phyloP scores from a whole-genome alignment of 768 basidiomycete genomes.

The Leccinum imitatum region DNA sequence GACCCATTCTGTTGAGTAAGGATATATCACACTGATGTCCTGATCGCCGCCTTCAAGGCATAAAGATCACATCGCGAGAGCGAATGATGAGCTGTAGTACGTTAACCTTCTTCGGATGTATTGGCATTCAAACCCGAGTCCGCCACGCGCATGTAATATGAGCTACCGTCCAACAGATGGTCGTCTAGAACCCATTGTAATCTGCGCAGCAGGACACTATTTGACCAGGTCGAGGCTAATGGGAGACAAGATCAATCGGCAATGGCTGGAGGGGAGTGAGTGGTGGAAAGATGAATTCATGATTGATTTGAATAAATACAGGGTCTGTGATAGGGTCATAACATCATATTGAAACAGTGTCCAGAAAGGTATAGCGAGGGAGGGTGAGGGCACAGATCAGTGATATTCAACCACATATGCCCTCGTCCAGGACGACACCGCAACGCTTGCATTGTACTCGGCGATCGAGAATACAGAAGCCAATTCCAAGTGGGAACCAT shows the following conservation, averaged over 20 bases:
- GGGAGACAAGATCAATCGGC: background rate
- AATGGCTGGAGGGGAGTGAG: background rate
- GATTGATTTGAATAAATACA: conserved; percentile 17
- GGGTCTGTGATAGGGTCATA: background rate
- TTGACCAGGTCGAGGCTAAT: background rate
- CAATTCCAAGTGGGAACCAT: conserved; percentile 86
- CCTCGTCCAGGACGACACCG: conserved; percentile 38
- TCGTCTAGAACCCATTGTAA: too few relatives aligned
- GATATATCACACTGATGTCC: too few relatives aligned
- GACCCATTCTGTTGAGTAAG: too few relatives aligned
- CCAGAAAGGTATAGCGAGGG: background rate
- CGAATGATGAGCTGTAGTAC: background rate
- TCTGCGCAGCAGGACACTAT: too few relatives aligned
- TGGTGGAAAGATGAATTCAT: conserved; percentile 1
- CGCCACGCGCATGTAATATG: too few relatives aligned
- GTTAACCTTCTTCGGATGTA: background rate
- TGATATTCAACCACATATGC: conserved; percentile 31
- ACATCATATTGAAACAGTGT: conserved; percentile 1
- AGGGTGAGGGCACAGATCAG: background rate
- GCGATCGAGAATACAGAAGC: conserved; percentile 73
- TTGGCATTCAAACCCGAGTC: background rate
- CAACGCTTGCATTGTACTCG: conserved; percentile 62
- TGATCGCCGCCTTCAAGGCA: background rate
- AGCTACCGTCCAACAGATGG: too few relatives aligned
- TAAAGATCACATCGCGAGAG: background rate